Conservation (phyloP, 495 filamentous ascomycete genomes). For the Penicillium pulvis region DNA sequence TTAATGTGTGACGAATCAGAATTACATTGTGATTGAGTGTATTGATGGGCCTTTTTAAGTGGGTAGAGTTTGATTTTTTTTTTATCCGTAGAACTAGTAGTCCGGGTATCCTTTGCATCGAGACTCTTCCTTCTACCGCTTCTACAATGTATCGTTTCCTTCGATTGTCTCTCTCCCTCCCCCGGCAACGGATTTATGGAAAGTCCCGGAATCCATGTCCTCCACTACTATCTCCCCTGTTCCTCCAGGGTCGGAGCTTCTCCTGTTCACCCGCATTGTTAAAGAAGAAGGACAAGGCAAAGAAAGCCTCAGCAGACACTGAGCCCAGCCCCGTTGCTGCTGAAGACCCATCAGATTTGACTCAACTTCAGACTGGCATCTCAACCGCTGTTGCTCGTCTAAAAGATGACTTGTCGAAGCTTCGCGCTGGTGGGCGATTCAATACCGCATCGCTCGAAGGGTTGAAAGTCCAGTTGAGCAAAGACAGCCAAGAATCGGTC, state of each 20-base stretch:
- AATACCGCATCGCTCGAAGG: conserved; percentile 67
- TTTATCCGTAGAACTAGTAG: too few species aligned
- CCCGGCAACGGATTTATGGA: background rate
- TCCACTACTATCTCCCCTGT: background rate
- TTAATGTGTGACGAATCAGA: conserved; percentile 41
- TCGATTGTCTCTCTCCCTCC: background rate
- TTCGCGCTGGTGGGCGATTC: conserved; percentile 67
- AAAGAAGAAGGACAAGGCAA: conserved; percentile 46
- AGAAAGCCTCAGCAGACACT: conserved; percentile 17
- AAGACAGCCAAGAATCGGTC: conserved; percentile 49
- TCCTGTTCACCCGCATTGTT: conserved; percentile 28
- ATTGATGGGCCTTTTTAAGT: background rate
- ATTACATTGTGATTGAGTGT: conserved; percentile 2
- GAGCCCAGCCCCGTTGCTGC: conserved; percentile 21
- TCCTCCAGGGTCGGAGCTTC: conserved; percentile 20
- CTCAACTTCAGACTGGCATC: conserved; percentile 62
- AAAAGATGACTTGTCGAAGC: conserved; percentile 63
- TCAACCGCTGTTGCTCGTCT: conserved; percentile 56
- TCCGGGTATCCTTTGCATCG: background rate
- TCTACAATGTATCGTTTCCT: background rate
- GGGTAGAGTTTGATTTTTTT: too few species aligned
- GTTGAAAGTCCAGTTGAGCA: conserved; percentile 62
- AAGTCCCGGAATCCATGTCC: background rate
- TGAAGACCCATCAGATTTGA: conserved; percentile 69
- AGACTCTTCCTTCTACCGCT: background rate